Evolutionary conservation across 2,329 filamentous ascomycete genomes (phyloP).

Genomic region (Botrytis tulipae): DNA sequence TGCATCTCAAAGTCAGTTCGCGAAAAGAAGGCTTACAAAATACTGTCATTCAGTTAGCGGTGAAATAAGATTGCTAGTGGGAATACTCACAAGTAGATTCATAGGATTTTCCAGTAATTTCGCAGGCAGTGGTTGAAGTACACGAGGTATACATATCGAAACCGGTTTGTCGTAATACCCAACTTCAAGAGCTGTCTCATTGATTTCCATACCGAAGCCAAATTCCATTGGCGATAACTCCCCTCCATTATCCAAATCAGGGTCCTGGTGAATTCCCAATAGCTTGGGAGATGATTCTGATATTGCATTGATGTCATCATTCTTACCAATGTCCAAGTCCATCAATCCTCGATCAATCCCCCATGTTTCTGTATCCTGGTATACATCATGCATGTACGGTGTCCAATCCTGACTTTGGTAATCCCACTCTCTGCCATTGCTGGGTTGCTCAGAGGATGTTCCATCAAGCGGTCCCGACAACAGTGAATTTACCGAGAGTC

Average conservation of each 20-base stretch:
- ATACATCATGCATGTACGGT: constrained; percentile 25
- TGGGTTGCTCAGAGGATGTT: neutral
- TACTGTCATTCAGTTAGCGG: constrained; percentile 41
- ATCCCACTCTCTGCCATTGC: constrained; percentile 19
- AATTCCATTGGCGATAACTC: constrained; percentile 46
- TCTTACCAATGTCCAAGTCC: constrained; percentile 68
- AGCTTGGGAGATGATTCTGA: constrained; percentile 45
- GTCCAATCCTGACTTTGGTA: constrained; percentile 15
- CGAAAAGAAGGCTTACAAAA: constrained; percentile 43
- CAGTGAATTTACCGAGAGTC: constrained; percentile 65
- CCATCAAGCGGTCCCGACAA: constrained; percentile 50
- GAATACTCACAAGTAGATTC: constrained; percentile 58
- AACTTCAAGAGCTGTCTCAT: constrained; percentile 54
- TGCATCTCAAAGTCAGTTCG: neutral
- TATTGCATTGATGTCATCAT: constrained; percentile 69
- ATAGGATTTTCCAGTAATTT: constrained; percentile 69
- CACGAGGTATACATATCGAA: constrained; percentile 53
- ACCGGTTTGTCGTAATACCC: constrained; percentile 72
- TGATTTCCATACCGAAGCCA: constrained; percentile 48
- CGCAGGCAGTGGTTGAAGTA: constrained; percentile 48
- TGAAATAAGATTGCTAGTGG: neutral
- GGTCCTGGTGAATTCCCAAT: constrained; percentile 36
- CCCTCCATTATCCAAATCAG: constrained; percentile 10
- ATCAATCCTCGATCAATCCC: constrained; percentile 69
- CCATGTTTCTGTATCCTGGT: constrained; percentile 51